These are phyloP conservation scores for Tricholoma sp. DNA, from an alignment of 768 basidiomycete genomes.

Conservation along the genomic window DNA sequence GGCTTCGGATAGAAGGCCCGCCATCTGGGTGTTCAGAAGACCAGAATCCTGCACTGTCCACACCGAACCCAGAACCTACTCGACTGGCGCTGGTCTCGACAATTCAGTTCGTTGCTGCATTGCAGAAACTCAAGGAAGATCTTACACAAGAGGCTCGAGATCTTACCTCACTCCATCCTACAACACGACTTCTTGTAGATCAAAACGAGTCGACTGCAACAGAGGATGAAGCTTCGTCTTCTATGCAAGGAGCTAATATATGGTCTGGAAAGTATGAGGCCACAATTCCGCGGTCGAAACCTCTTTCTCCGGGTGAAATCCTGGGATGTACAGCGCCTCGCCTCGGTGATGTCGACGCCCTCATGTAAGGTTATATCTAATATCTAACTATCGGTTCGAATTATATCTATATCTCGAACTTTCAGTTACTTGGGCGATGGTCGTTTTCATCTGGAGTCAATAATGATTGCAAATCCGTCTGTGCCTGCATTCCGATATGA, in stretches of 20 bases:
- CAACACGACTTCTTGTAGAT: constrained; percentile 8
- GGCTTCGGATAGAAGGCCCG: constrained; percentile 57
- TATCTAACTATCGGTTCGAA: background rate
- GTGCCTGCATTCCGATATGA: constrained; percentile 97
- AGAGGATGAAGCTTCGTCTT: background rate
- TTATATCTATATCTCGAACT: constrained; percentile 6
- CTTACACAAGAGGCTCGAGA: constrained; percentile 41
- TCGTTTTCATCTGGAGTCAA: constrained; percentile 95
- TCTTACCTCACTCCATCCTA: constrained; percentile 8
- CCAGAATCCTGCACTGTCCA: constrained; percentile 12
- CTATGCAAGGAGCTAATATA: constrained; percentile 17
- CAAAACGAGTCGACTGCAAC: constrained; percentile 3
- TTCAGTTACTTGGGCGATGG: constrained; percentile 93
- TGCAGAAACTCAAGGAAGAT: constrained; percentile 83
- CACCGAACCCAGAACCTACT: constrained; percentile 37
- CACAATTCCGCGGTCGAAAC: constrained; percentile 80
- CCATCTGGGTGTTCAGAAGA: constrained; percentile 6
- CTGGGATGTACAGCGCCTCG: constrained; percentile 94
- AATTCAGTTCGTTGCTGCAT: constrained; percentile 93
- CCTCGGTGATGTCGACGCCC: constrained; percentile 72
- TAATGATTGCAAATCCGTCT: constrained; percentile 98
- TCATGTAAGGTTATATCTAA: constrained; percentile 64
- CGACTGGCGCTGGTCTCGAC: constrained; percentile 91
- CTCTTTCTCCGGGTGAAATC: constrained; percentile 94
- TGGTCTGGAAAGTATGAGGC: constrained; percentile 69